These are phyloP conservation scores for Microcera coccophila DNA, from an alignment of 2,329 filamentous ascomycete genomes.

Conservation along the genomic window DNA sequence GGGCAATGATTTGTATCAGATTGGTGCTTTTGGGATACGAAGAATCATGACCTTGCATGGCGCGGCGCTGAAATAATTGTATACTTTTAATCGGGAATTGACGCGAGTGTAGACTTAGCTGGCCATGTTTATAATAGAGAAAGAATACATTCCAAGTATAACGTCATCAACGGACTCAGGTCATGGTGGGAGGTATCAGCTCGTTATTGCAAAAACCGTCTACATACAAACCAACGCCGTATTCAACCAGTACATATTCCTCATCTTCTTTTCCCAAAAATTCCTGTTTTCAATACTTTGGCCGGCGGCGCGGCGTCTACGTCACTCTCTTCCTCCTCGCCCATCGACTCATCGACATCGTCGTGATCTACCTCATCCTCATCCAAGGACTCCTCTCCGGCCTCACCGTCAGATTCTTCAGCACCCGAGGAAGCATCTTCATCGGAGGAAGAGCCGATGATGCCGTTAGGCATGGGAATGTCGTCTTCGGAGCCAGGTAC, in stretches of 20 bases:
- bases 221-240: conserved; percentile 27
- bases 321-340: conserved; percentile 55
- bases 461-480: conserved; percentile 51
- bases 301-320: conserved; percentile 46
- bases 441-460: conserved; percentile 58
- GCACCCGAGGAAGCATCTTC: conserved; percentile 48
- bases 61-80: conserved; percentile 22
- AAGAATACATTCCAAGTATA: no score
- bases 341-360: conserved; percentile 52
- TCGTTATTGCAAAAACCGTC: conserved; percentile 27
- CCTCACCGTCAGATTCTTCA: conserved; percentile 43
- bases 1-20: neutral
- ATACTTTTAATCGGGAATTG: no score
- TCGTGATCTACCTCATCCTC: conserved; percentile 59
- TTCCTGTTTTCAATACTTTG: conserved; percentile 35
- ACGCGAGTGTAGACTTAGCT: no score
- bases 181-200: conserved; percentile 22
- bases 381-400: conserved; percentile 48
- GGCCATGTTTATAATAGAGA: no score
- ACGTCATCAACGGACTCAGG: neutral
- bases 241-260: conserved; percentile 11
- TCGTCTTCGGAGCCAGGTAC: conserved; percentile 50
- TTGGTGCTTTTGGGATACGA: conserved; percentile 8
- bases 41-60: conserved; percentile 23
- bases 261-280: conserved; percentile 16